These are phyloP conservation scores for Oldenlandia corymbosa DNA, from an alignment of 257 asterid species.

Conservation along the genomic window DNA sequence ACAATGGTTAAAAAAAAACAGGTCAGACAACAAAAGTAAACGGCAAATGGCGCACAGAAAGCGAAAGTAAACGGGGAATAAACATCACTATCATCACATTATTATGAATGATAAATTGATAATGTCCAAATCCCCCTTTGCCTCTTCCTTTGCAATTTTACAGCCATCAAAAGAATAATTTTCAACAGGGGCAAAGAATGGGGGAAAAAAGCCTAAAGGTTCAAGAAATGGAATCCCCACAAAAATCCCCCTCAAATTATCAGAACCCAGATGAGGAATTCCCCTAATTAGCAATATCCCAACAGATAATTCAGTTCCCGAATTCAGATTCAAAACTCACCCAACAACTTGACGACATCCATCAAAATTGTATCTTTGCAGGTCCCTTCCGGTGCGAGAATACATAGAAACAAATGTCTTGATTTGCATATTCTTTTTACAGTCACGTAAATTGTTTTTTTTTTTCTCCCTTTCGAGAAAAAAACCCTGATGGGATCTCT, in stretches of 20 bases:
- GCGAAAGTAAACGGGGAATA: not conserved
- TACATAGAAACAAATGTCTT: conserved; percentile 27
- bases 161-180: conserved; percentile 6
- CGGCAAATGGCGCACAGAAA: not conserved
- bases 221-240: conserved; percentile 1
- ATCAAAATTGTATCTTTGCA: conserved; percentile 33
- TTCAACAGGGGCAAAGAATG: not conserved
- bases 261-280: not conserved
- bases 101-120: not conserved
- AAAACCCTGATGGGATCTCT: not conserved
- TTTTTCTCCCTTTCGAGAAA: not conserved
- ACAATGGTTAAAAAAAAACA: not conserved
- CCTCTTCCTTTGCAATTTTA: not conserved
- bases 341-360: conserved; percentile 53
- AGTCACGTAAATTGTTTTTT: too few relatives aligned
- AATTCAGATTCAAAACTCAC: conserved; percentile 20
- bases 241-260: not conserved
- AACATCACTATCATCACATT: not conserved
- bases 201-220: not conserved
- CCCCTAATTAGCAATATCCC: not conserved
- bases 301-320: not conserved
- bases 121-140: not conserved
- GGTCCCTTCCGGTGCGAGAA: conserved; percentile 45
- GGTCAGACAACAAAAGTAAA: not conserved
- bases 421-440: conserved; percentile 14